phyloP scores from a whole-genome alignment of 371 early-diverging fungal genomes.

The Chytridiales sp. region DNA sequence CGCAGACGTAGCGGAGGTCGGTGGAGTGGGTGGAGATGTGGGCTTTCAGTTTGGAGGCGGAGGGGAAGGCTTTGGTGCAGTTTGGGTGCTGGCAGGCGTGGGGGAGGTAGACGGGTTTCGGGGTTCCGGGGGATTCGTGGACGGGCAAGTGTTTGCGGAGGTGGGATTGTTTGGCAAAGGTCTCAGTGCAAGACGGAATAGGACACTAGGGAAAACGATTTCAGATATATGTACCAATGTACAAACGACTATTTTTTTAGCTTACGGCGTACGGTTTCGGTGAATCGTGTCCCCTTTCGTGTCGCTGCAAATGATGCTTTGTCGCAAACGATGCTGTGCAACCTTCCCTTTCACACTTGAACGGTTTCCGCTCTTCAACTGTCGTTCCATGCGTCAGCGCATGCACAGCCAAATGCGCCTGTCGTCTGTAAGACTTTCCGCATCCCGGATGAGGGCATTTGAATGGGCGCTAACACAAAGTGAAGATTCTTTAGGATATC shows the following conservation, averaged over 20 bases:
- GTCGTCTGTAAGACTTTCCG: constrained; percentile 53
- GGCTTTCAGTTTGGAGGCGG: constrained; percentile 54
- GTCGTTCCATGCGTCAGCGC: constrained; percentile 51
- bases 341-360: constrained; percentile 36
- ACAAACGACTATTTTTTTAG: background rate
- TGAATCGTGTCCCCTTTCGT: constrained; percentile 41
- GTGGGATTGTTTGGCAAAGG: constrained; percentile 56
- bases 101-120: constrained; percentile 43
- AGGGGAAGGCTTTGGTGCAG: constrained; percentile 53
- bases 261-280: constrained; percentile 45
- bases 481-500: too few relatives aligned
- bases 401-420: constrained; percentile 58
- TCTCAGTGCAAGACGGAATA: constrained; percentile 52
- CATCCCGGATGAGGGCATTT: constrained; percentile 56
- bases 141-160: constrained; percentile 54
- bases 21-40: constrained; percentile 57
- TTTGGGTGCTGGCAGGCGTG: constrained; percentile 44
- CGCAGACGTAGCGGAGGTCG: constrained; percentile 54
- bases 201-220: constrained; percentile 41
- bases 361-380: constrained; percentile 35
- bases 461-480: constrained; percentile 64
- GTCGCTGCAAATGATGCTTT: constrained; percentile 48
- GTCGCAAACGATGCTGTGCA: constrained; percentile 42
- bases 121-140: too few relatives aligned
- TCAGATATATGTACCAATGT: constrained; percentile 1